Base-by-base conservation (phyloP, 257 asterid genomes). In the Gentiana straminea region DNA sequence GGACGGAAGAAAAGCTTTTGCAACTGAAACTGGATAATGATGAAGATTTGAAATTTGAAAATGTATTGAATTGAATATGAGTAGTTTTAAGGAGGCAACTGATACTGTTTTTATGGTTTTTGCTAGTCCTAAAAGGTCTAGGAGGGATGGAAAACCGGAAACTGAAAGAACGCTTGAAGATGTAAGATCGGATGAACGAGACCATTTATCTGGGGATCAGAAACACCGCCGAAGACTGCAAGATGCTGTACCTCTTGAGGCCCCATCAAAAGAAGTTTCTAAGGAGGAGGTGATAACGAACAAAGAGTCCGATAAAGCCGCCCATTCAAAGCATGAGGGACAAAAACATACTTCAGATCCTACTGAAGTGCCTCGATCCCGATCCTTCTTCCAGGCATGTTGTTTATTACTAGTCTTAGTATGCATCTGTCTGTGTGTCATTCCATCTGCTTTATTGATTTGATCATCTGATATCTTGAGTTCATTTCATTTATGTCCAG, bases 41-140 rank as follows among this genome's bases (percentile, higher is more conserved):
- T 44, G 3, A 51, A 39, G 4, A 4, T 9, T 12, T 41, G 15
- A 54, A 39, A 1, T 46, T 41, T 33, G 11, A 52, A 8, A 35
- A 12, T 58, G 10, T 52, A 4, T 32, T 41, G 11, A 46, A n/a
- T 37, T 9, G 55, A 45, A 12, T 49, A 3, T 57, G 13, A 39
- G 47, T 0, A 7, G 35, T 35, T 13, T 43, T 10, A 32, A 33
- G 53, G 13, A 34, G 33, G 6, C 32, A n/a, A 13, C 11, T 55
- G 50, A 49, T 10, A 37, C 4, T 62, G 71, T 49, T 62, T 35
- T 2, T 59, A 39, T 60, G 64, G 50, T 8, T 73, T 43, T 57
- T 67, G 45, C 44, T 67, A 90, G 98, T 79, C 97, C 94, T 43
- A 91, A 87, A 84, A 83, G 93, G 79, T 84, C 76, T 57, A 75